These are phyloP conservation scores for Marasmius oreades DNA, from an alignment of 1,284 basidiomycete genomes.

Conservation along the genomic window DNA sequence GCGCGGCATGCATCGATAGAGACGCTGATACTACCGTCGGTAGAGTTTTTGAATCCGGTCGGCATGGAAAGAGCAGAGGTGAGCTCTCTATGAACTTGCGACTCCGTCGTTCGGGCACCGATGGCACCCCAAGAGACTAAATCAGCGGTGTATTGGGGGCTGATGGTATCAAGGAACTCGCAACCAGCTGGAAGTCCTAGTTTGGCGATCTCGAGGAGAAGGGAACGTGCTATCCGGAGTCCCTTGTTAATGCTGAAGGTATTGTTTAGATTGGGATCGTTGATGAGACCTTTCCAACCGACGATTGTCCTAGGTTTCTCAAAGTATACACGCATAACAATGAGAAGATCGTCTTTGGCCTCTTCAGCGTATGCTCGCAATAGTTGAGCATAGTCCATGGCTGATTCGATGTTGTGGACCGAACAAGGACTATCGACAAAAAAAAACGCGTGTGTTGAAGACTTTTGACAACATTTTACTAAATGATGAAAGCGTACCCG, in stretches of 20 bases:
- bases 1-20: conserved; percentile 92
- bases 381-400: conserved; percentile 79
- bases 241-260: conserved; percentile 96
- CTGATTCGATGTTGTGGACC: conserved; percentile 84
- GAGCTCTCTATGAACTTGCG: conserved; percentile 91
- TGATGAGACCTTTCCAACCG: conserved; percentile 99
- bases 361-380: conserved; percentile 79
- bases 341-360: conserved; percentile 84
- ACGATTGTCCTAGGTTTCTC: conserved; percentile 96
- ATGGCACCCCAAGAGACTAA: conserved; percentile 97
- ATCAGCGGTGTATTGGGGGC: conserved; percentile 94
- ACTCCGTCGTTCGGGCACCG: conserved; percentile 94
- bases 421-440: conserved; percentile 75
- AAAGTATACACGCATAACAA: conserved; percentile 97
- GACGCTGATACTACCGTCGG: conserved; percentile 75
- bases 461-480: neutral
- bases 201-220: conserved; percentile 85
- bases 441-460: neutral
- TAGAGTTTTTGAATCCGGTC: conserved; percentile 80
- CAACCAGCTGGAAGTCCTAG: conserved; percentile 85
- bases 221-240: conserved; percentile 83
- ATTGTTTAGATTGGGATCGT: conserved; percentile 85
- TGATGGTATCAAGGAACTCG: conserved; percentile 84
- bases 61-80: conserved; percentile 87
- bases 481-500: conserved; percentile 42